A percentile compares a stretch with the other conserved stretches of the same genome.
Conservation (phyloP, 1,139 yeast species). For the Geotrichum phurueaensis region DNA sequence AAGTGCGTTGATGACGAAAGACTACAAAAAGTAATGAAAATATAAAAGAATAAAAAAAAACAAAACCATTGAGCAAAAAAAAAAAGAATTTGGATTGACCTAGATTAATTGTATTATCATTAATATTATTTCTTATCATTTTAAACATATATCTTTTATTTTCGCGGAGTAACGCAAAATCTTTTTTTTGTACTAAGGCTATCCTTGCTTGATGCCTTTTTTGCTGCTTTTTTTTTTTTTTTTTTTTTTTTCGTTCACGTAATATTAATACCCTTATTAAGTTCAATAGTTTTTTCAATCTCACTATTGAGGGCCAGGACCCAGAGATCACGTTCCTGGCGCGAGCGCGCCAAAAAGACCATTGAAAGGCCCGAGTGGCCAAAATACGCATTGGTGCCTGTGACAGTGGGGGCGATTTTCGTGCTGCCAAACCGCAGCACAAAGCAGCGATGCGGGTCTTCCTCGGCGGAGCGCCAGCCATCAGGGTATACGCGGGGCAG, state of each 20-base stretch:
- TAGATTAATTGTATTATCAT: background rate
- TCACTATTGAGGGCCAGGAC: constrained; percentile 58
- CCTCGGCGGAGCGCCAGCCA: constrained; percentile 81
- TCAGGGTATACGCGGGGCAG: constrained; percentile 66
- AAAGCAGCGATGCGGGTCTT: constrained; percentile 65
- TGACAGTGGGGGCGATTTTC: constrained; percentile 32
- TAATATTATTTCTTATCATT: no score
- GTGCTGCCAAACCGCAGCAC: constrained; percentile 78
- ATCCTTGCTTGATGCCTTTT: background rate
- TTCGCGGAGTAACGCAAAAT: background rate
- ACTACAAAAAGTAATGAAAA: background rate
- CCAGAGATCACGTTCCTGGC: constrained; percentile 84
- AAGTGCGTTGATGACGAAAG: background rate
- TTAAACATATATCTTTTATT: background rate
- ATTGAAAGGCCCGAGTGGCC: constrained; percentile 35
- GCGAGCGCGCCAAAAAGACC: constrained; percentile 72
- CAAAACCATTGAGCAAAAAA: background rate
- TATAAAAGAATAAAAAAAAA: background rate
- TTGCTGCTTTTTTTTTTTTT: background rate
- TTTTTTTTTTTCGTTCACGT: background rate
- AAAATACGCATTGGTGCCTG: background rate
- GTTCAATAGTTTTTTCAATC: constrained; percentile 47
- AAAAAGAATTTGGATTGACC: background rate
- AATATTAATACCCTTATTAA: background rate
- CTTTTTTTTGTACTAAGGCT: background rate